Evolutionary conservation across 2,329 filamentous ascomycete species (phyloP).

Genomic region (Cladosporium sp.): DNA sequence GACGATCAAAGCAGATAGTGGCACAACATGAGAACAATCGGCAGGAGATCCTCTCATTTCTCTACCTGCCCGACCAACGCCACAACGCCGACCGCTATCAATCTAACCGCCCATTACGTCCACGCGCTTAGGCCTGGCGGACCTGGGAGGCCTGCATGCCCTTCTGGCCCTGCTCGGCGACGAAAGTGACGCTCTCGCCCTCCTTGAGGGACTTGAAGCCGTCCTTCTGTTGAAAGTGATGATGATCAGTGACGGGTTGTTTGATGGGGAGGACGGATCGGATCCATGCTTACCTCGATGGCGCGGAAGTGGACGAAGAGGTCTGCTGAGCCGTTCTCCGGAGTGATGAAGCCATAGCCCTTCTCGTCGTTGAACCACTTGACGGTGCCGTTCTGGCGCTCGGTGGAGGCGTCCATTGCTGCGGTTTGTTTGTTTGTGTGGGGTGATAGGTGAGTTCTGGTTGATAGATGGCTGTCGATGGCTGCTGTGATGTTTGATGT

Average conservation of each 20-base stretch:
- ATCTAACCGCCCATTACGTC: too few species aligned
- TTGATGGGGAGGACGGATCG: not conserved
- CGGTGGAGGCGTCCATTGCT: slow-evolving; percentile 9
- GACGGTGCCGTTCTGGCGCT: slow-evolving; percentile 13
- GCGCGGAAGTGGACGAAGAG: slow-evolving; percentile 14
- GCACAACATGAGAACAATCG: too few species aligned
- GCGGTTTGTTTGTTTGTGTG: not conserved
- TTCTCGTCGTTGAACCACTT: slow-evolving; percentile 14
- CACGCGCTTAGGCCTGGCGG: not conserved
- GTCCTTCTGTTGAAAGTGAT: not conserved
- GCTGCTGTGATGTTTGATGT: not conserved
- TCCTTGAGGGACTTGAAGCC: slow-evolving; percentile 13
- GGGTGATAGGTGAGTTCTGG: slow-evolving; percentile 1
- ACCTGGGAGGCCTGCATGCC: slow-evolving; percentile 12
- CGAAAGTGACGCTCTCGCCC: slow-evolving; percentile 11
- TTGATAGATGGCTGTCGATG: not conserved
- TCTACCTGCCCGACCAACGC: too few species aligned
- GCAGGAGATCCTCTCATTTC: too few species aligned
- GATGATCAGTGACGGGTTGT: not conserved
- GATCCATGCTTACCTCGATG: slow-evolving; percentile 8
- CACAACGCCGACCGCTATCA: too few species aligned
- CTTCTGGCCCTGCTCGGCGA: slow-evolving; percentile 12
- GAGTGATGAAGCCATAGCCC: slow-evolving; percentile 13
- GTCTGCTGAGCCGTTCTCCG: slow-evolving; percentile 13
- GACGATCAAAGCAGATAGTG: too few species aligned